Conservation (phyloP, 1,284 basidiomycete species). For the Ustilago nuda region DNA sequence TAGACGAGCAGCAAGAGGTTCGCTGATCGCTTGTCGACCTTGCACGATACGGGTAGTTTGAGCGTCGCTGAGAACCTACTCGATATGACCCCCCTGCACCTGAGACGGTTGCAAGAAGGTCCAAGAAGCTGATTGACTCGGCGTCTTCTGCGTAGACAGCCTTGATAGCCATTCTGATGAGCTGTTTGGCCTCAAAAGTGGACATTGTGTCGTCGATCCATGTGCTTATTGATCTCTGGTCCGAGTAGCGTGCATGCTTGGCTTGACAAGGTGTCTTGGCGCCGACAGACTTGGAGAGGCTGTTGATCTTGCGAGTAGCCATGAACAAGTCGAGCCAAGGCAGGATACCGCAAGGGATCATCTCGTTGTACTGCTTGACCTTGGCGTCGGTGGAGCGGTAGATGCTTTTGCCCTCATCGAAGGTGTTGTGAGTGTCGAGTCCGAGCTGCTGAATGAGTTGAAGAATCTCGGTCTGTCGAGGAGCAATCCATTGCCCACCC, state of each 20-base stretch:
- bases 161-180: slow-evolving; percentile 47
- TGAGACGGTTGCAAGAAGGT: slow-evolving; percentile 38
- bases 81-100: slow-evolving; percentile 45
- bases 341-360: slow-evolving; percentile 42
- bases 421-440: slow-evolving; percentile 61
- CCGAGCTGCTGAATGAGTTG: slow-evolving; percentile 70
- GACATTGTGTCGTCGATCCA: slow-evolving; percentile 50
- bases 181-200: slow-evolving; percentile 35
- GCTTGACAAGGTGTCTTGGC: slow-evolving; percentile 26
- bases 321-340: slow-evolving; percentile 39
- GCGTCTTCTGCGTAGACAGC: slow-evolving; percentile 50
- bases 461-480: slow-evolving; percentile 71
- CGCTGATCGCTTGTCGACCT: slow-evolving; percentile 40
- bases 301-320: slow-evolving; percentile 48
- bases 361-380: slow-evolving; percentile 37
- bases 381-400: slow-evolving; percentile 40
- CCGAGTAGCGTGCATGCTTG: slow-evolving; percentile 34
- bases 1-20: slow-evolving; percentile 34
- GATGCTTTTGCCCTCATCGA: slow-evolving; percentile 41
- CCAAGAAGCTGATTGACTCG: slow-evolving; percentile 44
- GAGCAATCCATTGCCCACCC: slow-evolving; percentile 73
- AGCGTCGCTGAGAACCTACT: slow-evolving; percentile 43
- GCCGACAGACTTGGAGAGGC: slow-evolving; percentile 37
- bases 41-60: slow-evolving; percentile 43
- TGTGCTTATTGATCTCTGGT: slow-evolving; percentile 42